Evolutionary conservation across 192 early-diverging fungal species (phyloP).

Genomic region (Podochytrium sp.): DNA sequence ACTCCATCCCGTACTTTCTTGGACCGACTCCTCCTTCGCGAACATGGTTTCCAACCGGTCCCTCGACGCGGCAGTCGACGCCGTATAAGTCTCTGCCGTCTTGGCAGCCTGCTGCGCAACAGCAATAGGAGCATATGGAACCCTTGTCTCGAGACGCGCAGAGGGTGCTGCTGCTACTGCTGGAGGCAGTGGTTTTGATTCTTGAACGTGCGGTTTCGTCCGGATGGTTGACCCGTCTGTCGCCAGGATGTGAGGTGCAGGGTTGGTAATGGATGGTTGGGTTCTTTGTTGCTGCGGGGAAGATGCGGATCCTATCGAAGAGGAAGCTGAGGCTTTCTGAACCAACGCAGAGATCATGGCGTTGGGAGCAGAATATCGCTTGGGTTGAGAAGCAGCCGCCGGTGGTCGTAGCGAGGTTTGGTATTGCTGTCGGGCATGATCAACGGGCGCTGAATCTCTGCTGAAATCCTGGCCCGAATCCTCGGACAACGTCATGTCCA

Average conservation of each 20-base stretch:
- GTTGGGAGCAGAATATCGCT: not conserved
- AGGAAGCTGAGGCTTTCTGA: not conserved
- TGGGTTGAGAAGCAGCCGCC: not conserved
- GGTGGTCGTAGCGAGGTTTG: not conserved
- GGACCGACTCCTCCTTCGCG: not conserved
- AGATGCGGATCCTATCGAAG: not conserved
- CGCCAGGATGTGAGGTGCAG: no score
- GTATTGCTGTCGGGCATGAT: not conserved
- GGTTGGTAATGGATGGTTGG: no score
- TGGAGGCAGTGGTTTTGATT: no score
- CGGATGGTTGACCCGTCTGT: no score
- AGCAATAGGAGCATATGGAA: no score
- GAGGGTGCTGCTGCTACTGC: not conserved
- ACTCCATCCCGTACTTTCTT: not conserved
- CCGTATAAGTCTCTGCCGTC: not conserved
- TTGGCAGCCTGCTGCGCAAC: no score
- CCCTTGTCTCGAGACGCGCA: not conserved
- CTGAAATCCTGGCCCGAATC: not conserved
- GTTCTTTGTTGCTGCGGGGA: not conserved
- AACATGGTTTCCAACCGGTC: not conserved
- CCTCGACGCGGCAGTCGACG: not conserved
- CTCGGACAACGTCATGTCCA: not conserved
- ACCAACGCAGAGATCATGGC: not conserved
- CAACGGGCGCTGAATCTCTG: not conserved
- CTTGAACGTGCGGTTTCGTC: no score